Conservation (phyloP, 2,329 filamentous ascomycete species). For the Arthrobotrys sinensis region DNA sequence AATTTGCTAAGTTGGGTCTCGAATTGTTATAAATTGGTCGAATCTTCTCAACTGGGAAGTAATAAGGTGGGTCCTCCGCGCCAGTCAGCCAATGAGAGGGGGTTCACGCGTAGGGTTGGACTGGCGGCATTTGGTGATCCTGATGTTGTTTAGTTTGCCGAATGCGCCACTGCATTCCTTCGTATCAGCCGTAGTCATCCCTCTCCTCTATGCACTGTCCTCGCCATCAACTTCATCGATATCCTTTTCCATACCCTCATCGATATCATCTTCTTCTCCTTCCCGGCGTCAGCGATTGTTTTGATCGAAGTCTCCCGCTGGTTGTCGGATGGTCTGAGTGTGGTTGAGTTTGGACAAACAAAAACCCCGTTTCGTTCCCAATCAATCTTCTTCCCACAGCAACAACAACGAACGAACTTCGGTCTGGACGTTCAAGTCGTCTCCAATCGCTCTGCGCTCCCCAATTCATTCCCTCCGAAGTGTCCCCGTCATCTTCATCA, state of each 20-base stretch:
- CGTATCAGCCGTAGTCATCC: no score
- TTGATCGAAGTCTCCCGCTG: conserved; percentile 3
- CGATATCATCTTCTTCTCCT: conserved; percentile 6
- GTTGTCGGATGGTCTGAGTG: conserved; percentile 20
- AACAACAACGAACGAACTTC: conserved; percentile 22
- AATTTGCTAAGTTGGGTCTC: no score
- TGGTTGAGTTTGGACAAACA: conserved; percentile 32
- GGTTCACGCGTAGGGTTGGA: conserved; percentile 3
- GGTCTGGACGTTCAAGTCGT: not conserved
- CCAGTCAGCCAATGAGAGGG: conserved; percentile 1
- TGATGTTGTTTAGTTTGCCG: no score
- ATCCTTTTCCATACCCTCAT: not conserved
- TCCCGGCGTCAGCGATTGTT: not conserved
- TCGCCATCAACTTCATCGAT: conserved; percentile 1
- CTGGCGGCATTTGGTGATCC: no score
- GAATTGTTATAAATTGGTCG: conserved; percentile 13
- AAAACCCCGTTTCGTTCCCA: conserved; percentile 17
- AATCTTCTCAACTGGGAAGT: conserved; percentile 15
- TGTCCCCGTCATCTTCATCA: conserved; percentile 13
- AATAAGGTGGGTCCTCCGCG: conserved; percentile 4
- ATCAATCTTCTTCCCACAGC: conserved; percentile 33
- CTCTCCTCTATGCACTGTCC: no score
- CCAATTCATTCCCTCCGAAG: conserved; percentile 11
- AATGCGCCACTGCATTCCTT: no score
- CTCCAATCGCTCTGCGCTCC: conserved; percentile 13